Base-by-base conservation (phyloP, 2,329 filamentous ascomycete genomes). In the Xylaria sp. region DNA sequence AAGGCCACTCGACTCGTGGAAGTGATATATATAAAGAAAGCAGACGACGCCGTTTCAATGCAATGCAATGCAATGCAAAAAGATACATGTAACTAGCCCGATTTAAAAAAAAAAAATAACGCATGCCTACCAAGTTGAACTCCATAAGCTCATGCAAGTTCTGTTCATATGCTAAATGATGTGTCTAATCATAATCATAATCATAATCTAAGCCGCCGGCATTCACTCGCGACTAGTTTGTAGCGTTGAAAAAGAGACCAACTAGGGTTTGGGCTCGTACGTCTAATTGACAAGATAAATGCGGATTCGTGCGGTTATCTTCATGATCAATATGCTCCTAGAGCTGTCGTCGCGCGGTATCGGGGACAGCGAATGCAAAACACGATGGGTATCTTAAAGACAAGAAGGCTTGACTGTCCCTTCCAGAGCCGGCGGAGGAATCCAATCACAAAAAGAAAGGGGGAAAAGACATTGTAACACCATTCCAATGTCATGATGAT, bases 331-430 rank as follows among this genome's bases (percentile, higher is more conserved):
- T 39, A 33, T 59, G 36, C 29, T 49, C 27, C 59, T 7, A 11
- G 36, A 44, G 47, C 47, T 49, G 54, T 56, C 20, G 54, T 29
- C 25, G 47, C 53, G 27, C 44, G 10, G 25, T 36, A 22, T 50
- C 65, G 64, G 58, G 58, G 27, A 57, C 47, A 53, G 64, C 51
- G 50, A 55, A 72, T 70, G 66, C 65, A 69, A 71, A 71, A 72
- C 59, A 53, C 69, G 61, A 67, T 73, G 73, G 74, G 74, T 76
- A 76, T 76, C 73, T 73, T 54, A 54, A 56, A 72, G 66, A 36
- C 49, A 66, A 47, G 53, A 42, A 38, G 22, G 39, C 13, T 39
- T 29, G 31, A 20, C 1, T 15, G 36, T 42, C 6, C 36, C 5
- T 29, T 39, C 25, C 36, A n/a, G 15, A 6, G 1, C 33, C 36